phyloP scores from a whole-genome alignment of 164 flowering plant species.

The Dillenia turbinata region DNA sequence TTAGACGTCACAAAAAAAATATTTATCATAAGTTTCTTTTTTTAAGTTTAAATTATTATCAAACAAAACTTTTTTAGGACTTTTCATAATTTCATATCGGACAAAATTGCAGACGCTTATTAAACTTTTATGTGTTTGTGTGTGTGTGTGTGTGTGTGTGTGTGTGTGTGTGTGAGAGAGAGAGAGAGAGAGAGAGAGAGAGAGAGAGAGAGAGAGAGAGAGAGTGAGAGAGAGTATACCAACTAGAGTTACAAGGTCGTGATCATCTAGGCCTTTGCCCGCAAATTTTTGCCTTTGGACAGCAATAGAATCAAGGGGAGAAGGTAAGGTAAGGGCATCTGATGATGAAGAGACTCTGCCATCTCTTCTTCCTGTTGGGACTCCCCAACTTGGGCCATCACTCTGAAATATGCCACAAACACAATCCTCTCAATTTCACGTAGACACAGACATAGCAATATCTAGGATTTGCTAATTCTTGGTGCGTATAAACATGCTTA shows the following conservation, averaged over 20 bases:
- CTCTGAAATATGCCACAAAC: conserved; percentile 28
- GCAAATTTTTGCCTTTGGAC: conserved; percentile 63
- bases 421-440: background rate
- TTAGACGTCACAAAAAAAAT: too few species aligned
- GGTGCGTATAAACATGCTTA: too few species aligned
- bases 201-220: background rate
- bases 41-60: too few species aligned
- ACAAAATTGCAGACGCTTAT: too few species aligned
- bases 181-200: conserved; percentile 1
- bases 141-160: too few species aligned
- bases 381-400: conserved; percentile 64
- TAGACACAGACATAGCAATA: background rate
- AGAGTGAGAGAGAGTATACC: conserved; percentile 26
- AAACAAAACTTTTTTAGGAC: too few species aligned
- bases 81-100: too few species aligned
- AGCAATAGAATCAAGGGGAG: conserved; percentile 48
- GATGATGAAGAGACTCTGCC: conserved; percentile 56
- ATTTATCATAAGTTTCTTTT: too few species aligned
- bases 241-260: conserved; percentile 72
- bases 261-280: conserved; percentile 59
- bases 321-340: conserved; percentile 50
- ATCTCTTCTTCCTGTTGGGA: conserved; percentile 72
- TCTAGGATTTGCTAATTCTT: too few species aligned
- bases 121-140: too few species aligned
- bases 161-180: background rate